phyloP scores from a whole-genome alignment of 2,329 filamentous ascomycete genomes.

The Pezizomycotina sp. region DNA sequence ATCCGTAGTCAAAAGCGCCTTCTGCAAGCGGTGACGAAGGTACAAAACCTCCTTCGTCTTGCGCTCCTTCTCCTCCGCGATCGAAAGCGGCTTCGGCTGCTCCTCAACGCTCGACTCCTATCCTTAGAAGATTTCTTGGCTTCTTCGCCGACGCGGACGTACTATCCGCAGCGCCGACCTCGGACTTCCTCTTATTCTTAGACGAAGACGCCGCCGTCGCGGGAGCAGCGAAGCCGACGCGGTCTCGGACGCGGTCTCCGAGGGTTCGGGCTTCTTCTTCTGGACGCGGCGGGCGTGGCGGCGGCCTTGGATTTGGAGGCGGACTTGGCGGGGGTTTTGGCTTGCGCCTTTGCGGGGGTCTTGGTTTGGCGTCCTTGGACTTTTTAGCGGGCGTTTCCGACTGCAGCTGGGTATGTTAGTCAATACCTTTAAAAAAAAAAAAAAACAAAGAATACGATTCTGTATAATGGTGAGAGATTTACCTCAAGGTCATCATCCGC shows the following conservation, averaged over 20 bases:
- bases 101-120: too few relatives aligned
- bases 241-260: conserved; percentile 23
- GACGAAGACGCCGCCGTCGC: too few relatives aligned
- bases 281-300: conserved; percentile 29
- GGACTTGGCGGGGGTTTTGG: conserved; percentile 23
- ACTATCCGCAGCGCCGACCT: conserved; percentile 13
- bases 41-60: conserved; percentile 70
- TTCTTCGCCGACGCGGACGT: conserved; percentile 7
- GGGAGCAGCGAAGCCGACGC: too few relatives aligned
- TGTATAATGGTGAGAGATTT: conserved; percentile 33
- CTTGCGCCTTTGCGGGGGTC: conserved; percentile 26
- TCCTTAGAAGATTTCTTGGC: conserved; percentile 15
- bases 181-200: too few relatives aligned
- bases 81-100: too few relatives aligned
- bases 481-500: conserved; percentile 35
- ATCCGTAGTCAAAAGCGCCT: conserved; percentile 75
- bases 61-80: conserved; percentile 40
- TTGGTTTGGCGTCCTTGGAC: conserved; percentile 40
- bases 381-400: conserved; percentile 50
- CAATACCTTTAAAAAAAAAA: neutral
- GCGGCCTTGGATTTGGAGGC: conserved; percentile 33
- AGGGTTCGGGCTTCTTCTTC: conserved; percentile 33
- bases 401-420: conserved; percentile 30
- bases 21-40: conserved; percentile 84
- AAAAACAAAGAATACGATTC: conserved; percentile 39